Percentiles rank a stretch among this genome's conserved stretches.
Evolutionary conservation across 2,329 filamentous ascomycete species (phyloP).

Genomic region (Paraphoma sp.): DNA sequence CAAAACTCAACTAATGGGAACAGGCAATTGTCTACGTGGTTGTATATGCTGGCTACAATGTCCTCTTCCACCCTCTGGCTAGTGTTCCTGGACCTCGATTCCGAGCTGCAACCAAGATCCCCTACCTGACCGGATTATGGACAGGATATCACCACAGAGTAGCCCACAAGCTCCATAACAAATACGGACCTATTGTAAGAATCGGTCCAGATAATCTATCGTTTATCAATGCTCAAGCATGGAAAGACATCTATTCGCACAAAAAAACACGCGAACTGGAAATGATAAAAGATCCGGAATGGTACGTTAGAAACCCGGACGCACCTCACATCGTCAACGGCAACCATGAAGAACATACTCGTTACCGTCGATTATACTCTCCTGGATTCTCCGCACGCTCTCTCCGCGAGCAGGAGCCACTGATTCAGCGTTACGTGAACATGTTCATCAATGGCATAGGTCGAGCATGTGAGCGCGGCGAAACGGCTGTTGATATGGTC

Average conservation of each 20-base stretch:
- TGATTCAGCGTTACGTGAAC: conserved; percentile 45
- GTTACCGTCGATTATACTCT: conserved; percentile 38
- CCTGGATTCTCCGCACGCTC: conserved; percentile 44
- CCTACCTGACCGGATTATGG: not conserved
- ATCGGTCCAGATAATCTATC: conserved; percentile 13
- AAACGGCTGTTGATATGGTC: conserved; percentile 27
- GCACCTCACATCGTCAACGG: not conserved
- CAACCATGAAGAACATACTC: conserved; percentile 24
- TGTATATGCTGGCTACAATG: not conserved
- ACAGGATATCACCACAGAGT: not conserved
- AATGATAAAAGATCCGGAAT: not conserved
- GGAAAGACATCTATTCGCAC: conserved; percentile 18
- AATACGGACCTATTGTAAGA: conserved; percentile 20
- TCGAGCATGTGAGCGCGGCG: conserved; percentile 23
- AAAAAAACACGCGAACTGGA: not conserved
- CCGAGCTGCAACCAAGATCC: not conserved
- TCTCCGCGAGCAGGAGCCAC: conserved; percentile 37
- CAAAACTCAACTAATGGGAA: not conserved
- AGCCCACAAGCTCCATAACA: conserved; percentile 7
- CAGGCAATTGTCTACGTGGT: not conserved
- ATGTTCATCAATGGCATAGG: conserved; percentile 44
- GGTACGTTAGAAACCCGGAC: not conserved
- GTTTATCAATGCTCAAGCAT: conserved; percentile 10
- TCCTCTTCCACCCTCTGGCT: not conserved
- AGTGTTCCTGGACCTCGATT: not conserved